Base-by-base conservation (phyloP, 106 monocot species). In the Narthecium ossifragum region DNA sequence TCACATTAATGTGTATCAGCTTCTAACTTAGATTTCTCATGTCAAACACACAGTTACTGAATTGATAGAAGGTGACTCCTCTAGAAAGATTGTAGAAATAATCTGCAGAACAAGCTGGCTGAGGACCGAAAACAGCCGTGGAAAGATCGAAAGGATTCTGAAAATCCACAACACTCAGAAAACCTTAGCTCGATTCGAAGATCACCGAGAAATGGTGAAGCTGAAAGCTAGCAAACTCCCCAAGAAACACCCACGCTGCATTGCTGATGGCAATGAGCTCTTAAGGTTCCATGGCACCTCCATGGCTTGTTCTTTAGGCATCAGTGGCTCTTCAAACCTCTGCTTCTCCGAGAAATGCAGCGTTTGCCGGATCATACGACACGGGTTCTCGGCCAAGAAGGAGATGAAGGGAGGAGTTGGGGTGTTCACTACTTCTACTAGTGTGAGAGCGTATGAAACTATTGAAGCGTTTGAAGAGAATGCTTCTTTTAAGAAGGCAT, bases 161-260 rank as follows among this genome's bases (percentile, higher is more conserved):
- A 96, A 96, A 63, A 90, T 96, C 25, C 90, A 96, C 53, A 96
- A 87, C 73, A 96, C 67, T 50, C 96, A 90, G 39, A 86, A 71
- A 69, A 96, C 90, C 10, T 76, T 96, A 0, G 80, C 86, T 6
- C 64, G 73, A 13, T 96, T 96, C 28, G 96, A 96, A 38, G 96
- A 96, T 23, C 72, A 96, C 64, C 33, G 96, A 26, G 96, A 96
- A 59, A 58, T 70, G 34, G 90, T 96, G 0, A 96, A 96, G 60
- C 10, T 54, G 11, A 83, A 70, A 59, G 96, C 90, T 40, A 75
- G 86, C 75, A 90, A 77, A 41, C 83, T 90, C 53, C 63, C 80
- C 5, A 96, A 96, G 80, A 96, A 90, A 61, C 96, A 96, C 47
- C 96, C 96, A 14, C 83, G 96, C 17, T 96, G 96, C 58, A 68